Base-by-base conservation (phyloP, 2,329 filamentous ascomycete genomes). In the Aaosphaeria arxii region DNA sequence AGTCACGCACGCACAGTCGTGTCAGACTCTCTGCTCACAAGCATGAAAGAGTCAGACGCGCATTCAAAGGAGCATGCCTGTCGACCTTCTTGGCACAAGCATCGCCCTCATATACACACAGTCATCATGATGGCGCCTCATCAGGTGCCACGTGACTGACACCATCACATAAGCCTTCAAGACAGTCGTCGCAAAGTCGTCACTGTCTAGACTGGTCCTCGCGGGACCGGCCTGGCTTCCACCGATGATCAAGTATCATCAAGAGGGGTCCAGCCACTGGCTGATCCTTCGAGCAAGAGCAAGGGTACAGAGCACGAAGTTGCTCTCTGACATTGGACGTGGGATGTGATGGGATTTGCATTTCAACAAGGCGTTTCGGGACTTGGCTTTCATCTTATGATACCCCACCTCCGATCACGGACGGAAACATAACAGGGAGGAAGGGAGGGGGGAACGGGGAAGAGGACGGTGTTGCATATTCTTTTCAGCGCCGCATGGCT, bases 401-500 rank as follows among this genome's bases (percentile, higher is more conserved):
- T 56, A 58, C 54, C 53, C 54, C 53, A 24, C 52, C 47, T 53
- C 48, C 50, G 49, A 52, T 51, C 38, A 40, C 45, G 51, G 48
- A 51, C 43, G 38, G 45, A 35, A 45, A 31, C 7, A 17, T 7
- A 40, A 11, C 39, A 9, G 41, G 17, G 17, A 24, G 17, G 17
- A 24, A 24, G 17, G 17, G 17, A 24, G 17, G 17, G 17, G 17
- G 17, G 3, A 24, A 43, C 52, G 53, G 51, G 50, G 43, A 49
- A 48, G 17, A 24, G 54, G 47, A 51, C 45, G 52, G 49, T 53
- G 49, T 52, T 53, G 29, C 44, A 55, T 59, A 55, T 53, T 50
- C 48, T 58, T 56, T 50, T 48, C 49, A 42, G 58, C 56, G 50
- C 55, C 56, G 56, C 52, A 51, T 55, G 51, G 54, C 55, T 55